phyloP scores from a whole-genome alignment of 768 basidiomycete genomes.

The Myochromella boudieri region DNA sequence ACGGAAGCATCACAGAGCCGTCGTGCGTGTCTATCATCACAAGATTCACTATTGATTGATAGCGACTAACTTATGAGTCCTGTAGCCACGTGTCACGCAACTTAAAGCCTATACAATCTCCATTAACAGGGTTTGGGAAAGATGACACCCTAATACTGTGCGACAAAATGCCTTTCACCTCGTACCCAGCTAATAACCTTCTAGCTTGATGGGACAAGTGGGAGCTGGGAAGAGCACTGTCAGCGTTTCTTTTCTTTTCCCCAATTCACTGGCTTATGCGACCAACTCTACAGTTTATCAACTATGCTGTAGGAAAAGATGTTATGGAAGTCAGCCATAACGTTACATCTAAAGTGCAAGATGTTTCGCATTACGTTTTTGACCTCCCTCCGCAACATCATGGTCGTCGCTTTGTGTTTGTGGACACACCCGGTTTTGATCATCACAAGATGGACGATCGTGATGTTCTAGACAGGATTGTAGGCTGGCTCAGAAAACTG shows the following conservation, averaged over 20 bases:
- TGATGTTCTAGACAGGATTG: constrained; percentile 3
- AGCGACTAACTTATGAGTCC: too few relatives aligned
- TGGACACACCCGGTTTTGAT: constrained; percentile 13
- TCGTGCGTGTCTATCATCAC: too few relatives aligned
- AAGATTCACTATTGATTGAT: too few relatives aligned
- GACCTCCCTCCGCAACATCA: background rate
- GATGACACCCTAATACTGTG: too few relatives aligned
- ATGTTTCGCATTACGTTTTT: constrained; percentile 8
- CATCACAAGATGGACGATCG: background rate
- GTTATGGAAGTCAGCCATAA: constrained; percentile 7
- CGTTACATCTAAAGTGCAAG: constrained; percentile 9
- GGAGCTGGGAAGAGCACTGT: constrained; percentile 17
- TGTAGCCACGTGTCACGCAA: too few relatives aligned
- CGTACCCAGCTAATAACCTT: too few relatives aligned
- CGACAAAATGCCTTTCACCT: too few relatives aligned
- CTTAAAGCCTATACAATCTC: too few relatives aligned
- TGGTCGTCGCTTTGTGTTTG: constrained; percentile 7
- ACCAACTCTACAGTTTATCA: constrained; percentile 11
- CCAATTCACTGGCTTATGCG: too few relatives aligned
- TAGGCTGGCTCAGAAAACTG: constrained; percentile 4
- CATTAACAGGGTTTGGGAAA: too few relatives aligned
- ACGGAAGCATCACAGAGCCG: too few relatives aligned
- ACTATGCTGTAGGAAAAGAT: constrained; percentile 2
- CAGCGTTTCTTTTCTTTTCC: too few relatives aligned
- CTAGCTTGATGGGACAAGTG: constrained; percentile 12